These are phyloP conservation scores for Maudiozyma pseudohumilis DNA, from an alignment of 805 yeast species.

Conservation along the genomic window DNA sequence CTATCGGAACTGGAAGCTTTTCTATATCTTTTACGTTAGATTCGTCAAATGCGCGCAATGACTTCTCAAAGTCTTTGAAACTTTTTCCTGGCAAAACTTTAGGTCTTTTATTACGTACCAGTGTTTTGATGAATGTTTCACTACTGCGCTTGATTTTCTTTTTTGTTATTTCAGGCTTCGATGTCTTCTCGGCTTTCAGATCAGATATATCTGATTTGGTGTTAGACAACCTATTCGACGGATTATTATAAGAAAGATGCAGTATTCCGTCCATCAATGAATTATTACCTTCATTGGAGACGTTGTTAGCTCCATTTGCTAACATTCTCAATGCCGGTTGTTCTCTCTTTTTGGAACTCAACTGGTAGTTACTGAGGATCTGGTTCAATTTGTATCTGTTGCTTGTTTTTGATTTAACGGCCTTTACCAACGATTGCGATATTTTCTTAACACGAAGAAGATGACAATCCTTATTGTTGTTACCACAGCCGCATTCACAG, in stretches of 20 bases:
- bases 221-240: neutral
- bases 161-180: neutral
- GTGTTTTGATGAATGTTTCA: neutral
- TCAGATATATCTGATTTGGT: too few species aligned
- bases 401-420: conserved; percentile 36
- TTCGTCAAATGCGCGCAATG: conserved; percentile 18
- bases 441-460: conserved; percentile 53
- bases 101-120: neutral
- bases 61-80: neutral
- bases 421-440: conserved; percentile 48
- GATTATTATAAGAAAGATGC: neutral
- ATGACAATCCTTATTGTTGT: conserved; percentile 41
- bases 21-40: conserved; percentile 15
- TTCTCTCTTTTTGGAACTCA: conserved; percentile 20
- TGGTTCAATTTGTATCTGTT: conserved; percentile 31
- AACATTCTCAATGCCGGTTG: conserved; percentile 20
- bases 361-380: conserved; percentile 25
- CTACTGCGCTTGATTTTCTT: neutral
- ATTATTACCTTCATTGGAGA: conserved; percentile 4
- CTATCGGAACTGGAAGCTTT: conserved; percentile 20
- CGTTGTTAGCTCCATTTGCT: conserved; percentile 4
- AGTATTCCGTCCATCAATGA: neutral
- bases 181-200: neutral
- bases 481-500: conserved; percentile 50
- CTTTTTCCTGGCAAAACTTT: neutral